A percentile compares a stretch with the other conserved stretches of the same genome.
Conservation (phyloP, 2,329 filamentous ascomycete species). For the Tolypocladium pustulatum region DNA sequence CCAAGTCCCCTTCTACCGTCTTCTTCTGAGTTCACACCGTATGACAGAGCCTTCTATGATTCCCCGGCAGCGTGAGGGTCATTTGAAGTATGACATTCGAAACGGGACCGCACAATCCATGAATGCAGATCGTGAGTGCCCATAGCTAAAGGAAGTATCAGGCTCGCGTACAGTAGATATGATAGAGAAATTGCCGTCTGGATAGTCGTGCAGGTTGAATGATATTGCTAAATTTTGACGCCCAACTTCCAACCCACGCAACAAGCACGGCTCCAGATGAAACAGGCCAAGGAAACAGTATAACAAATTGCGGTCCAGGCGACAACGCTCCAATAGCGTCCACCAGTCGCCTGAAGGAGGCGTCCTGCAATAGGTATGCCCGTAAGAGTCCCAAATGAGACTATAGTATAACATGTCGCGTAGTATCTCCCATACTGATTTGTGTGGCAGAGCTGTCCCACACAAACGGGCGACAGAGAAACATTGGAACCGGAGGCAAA, state of each 20-base stretch:
- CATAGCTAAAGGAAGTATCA: too few species aligned
- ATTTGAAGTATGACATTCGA: too few species aligned
- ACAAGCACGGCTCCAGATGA: not conserved
- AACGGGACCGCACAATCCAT: too few species aligned
- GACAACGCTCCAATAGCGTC: not conserved
- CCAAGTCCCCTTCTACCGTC: too few species aligned
- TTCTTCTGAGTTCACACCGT: too few species aligned
- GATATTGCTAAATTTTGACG: not conserved
- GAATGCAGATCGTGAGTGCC: too few species aligned
- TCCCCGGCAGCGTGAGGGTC: too few species aligned
- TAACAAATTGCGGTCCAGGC: not conserved
- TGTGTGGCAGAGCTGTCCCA: not conserved
- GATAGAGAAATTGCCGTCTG: too few species aligned
- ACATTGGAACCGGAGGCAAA: not conserved
- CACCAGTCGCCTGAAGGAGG: not conserved
- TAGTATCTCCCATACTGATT: not conserved
- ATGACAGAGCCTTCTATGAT: too few species aligned
- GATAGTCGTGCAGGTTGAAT: too few species aligned
- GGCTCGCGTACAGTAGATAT: too few species aligned
- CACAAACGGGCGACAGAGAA: not conserved
- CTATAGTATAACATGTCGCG: not conserved
- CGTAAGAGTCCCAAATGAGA: not conserved
- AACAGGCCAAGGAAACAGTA: not conserved
- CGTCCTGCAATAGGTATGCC: not conserved
- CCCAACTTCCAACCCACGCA: not conserved